Evolutionary conservation across 345 rosid species (phyloP).

Genomic region (Leavenworthia alabamica): DNA sequence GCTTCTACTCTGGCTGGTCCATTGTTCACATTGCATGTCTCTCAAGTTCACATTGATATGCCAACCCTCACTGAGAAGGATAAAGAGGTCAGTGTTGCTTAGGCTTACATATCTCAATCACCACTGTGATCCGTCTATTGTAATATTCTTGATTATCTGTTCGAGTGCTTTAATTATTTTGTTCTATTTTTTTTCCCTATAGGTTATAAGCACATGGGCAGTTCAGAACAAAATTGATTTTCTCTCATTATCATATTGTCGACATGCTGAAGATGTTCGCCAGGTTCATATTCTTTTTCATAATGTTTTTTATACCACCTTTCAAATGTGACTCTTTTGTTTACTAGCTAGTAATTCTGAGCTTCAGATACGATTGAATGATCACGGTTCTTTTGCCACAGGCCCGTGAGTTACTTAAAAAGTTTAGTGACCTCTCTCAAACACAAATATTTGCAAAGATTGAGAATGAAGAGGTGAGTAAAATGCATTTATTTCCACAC

Average conservation of each 20-base stretch:
- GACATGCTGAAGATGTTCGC: constrained; percentile 95
- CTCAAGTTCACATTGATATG: constrained; percentile 73
- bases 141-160: background rate
- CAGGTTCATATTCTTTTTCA: constrained; percentile 33
- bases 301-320: background rate
- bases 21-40: constrained; percentile 70
- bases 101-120: background rate
- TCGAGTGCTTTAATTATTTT: background rate
- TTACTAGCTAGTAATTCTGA: background rate
- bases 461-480: constrained; percentile 65
- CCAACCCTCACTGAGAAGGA: constrained; percentile 84
- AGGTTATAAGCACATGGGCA: constrained; percentile 89
- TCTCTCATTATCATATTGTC: constrained; percentile 77
- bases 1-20: constrained; percentile 79
- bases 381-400: constrained; percentile 22
- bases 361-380: background rate
- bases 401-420: constrained; percentile 77
- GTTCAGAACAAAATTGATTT: constrained; percentile 82
- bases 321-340: background rate
- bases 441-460: constrained; percentile 94
- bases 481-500: background rate
- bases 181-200: background rate
- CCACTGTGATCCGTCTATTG: background rate
- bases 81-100: constrained; percentile 52
- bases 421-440: constrained; percentile 63